These are phyloP conservation scores for Aspergillus sp. DNA, from an alignment of 2,329 filamentous ascomycete species.

Conservation along the genomic window DNA sequence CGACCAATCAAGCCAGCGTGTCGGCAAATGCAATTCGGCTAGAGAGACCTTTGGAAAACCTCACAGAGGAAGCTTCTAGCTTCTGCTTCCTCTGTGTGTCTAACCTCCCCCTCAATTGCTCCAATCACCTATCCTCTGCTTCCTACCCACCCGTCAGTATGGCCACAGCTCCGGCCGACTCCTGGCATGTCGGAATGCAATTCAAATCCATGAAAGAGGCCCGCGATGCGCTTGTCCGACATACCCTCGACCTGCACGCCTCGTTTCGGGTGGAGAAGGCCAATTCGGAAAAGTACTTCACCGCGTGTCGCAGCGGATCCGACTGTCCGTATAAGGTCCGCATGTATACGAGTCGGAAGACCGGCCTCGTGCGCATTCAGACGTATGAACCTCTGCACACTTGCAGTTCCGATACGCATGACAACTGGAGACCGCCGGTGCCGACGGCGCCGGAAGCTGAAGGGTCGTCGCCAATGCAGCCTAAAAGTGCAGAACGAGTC, in stretches of 20 bases:
- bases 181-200: background rate
- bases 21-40: background rate
- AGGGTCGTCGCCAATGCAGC: background rate
- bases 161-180: background rate
- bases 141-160: background rate
- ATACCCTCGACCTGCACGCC: background rate
- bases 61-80: no score
- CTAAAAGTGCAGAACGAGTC: background rate
- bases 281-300: slow-evolving; percentile 1
- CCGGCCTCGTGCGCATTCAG: background rate
- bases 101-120: no score
- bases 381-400: slow-evolving; percentile 1
- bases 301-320: background rate
- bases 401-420: background rate
- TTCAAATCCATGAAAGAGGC: slow-evolving; percentile 2
- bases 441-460: background rate
- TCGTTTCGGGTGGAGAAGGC: slow-evolving; percentile 1
- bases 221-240: background rate
- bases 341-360: background rate
- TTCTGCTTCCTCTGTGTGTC: no score
- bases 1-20: background rate
- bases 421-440: background rate
- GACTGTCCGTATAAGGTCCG: background rate
- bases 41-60: background rate
- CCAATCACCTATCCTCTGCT: background rate